These are phyloP conservation scores for Saccharum hybrid DNA, from an alignment of 202 grass and related monocot species.

Conservation along the genomic window DNA sequence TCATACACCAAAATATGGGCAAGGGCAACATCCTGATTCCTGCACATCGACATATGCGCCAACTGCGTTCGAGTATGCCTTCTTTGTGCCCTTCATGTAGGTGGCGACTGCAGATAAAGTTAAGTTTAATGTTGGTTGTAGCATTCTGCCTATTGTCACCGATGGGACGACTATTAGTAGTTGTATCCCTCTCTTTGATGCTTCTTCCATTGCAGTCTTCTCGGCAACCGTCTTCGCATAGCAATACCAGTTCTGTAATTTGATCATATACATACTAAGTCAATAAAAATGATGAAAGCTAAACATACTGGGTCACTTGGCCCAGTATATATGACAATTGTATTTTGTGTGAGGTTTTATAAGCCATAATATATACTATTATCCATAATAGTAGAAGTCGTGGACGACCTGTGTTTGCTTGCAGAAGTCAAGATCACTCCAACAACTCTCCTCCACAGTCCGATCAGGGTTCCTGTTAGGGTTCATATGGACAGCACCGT, in stretches of 20 bases:
- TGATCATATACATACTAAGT: no score
- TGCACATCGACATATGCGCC: neutral
- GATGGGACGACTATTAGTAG: neutral
- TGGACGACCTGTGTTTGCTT: constrained; percentile 41
- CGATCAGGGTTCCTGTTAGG: constrained; percentile 40
- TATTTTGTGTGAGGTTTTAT: no score
- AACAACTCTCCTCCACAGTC: constrained; percentile 39
- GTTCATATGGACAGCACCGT: constrained; percentile 47
- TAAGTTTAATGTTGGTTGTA: neutral
- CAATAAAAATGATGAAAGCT: no score
- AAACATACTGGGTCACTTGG: no score
- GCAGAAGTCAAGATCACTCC: constrained; percentile 48
- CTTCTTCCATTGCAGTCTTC: no score
- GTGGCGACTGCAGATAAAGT: neutral
- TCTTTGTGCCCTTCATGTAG: constrained; percentile 30
- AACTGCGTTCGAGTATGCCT: neutral
- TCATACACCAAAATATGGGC: constrained; percentile 22
- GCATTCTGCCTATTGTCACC: neutral
- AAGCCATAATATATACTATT: no score
- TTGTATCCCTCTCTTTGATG: no score
- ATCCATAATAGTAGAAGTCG: neutral
- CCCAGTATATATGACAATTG: no score
- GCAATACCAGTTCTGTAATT: no score
- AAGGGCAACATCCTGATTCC: neutral
- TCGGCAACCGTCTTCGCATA: no score